Evolutionary conservation across 2,329 filamentous ascomycete species (phyloP).

Genomic region (Pseudogymnoascus sp.): DNA sequence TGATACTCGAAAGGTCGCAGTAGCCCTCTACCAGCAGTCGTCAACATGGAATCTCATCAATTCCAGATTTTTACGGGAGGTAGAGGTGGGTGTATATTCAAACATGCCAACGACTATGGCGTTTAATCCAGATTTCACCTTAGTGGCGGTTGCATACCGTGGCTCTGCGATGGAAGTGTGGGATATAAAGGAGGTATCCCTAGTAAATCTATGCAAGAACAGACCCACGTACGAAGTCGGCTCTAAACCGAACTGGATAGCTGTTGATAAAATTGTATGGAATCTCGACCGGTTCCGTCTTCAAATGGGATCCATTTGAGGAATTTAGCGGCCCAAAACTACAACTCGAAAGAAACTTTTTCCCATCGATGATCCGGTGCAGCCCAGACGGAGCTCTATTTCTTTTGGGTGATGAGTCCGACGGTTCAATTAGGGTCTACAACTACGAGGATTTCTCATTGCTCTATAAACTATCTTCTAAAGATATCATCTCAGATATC

Average conservation of each 20-base stretch:
- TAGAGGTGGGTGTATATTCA: background rate
- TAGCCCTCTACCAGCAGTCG: background rate
- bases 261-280: constrained; percentile 8
- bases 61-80: background rate
- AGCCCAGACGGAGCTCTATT: constrained; percentile 14
- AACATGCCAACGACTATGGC: background rate
- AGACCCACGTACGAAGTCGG: background rate
- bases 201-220: constrained; percentile 10
- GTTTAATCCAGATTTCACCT: background rate
- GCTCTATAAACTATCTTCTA: constrained; percentile 12
- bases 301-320: constrained; percentile 15
- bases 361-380: background rate
- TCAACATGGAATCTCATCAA: background rate
- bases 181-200: background rate
- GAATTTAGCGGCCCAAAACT: constrained; percentile 6
- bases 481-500: constrained; percentile 9
- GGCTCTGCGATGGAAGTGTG: background rate
- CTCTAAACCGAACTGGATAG: background rate
- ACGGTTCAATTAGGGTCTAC: constrained; percentile 11
- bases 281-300: constrained; percentile 12
- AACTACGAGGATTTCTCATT: constrained; percentile 12
- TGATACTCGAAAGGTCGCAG: background rate
- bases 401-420: background rate
- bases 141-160: background rate
- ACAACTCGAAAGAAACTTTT: background rate